These are phyloP conservation scores for Amphirosellinia nigrospora DNA, from an alignment of 495 filamentous ascomycete species.

Conservation along the genomic window DNA sequence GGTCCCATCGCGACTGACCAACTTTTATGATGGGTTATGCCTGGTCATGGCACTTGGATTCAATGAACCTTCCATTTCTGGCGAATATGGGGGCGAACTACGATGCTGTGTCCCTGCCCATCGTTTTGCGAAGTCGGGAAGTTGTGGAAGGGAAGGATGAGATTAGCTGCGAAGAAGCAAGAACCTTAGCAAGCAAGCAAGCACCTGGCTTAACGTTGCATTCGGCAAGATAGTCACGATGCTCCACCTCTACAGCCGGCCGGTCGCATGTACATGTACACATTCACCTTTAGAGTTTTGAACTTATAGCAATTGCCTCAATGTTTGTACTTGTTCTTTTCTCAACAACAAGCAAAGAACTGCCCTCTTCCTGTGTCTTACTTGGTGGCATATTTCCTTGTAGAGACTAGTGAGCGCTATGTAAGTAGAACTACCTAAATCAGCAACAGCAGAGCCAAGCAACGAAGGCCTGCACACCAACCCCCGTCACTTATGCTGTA, in stretches of 20 bases:
- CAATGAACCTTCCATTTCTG: conserved; percentile 26
- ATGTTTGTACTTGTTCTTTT: not conserved
- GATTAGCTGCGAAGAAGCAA: conserved; percentile 8
- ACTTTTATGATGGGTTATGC: not conserved
- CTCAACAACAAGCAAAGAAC: not conserved
- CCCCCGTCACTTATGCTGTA: conserved; percentile 4
- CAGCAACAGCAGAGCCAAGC: conserved; percentile 4
- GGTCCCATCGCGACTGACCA: conserved; percentile 6
- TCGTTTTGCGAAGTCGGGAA: not conserved
- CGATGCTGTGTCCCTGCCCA: not conserved
- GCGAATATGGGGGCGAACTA: not conserved
- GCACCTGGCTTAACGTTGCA: conserved; percentile 26
- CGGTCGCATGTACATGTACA: not conserved
- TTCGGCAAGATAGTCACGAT: conserved; percentile 4
- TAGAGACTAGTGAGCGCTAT: conserved; percentile 7
- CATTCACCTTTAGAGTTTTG: too few species aligned
- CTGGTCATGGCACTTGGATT: not conserved
- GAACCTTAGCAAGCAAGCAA: conserved; percentile 18
- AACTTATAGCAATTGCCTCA: not conserved
- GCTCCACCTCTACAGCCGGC: not conserved
- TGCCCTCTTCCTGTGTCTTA: not conserved
- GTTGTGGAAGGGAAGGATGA: not conserved
- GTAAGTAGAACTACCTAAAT: too few species aligned
- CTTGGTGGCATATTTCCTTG: not conserved
- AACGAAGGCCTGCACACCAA: conserved; percentile 10